Base-by-base conservation (phyloP, 2,329 filamentous ascomycete genomes). In the Rasamsonia emersonii region DNA sequence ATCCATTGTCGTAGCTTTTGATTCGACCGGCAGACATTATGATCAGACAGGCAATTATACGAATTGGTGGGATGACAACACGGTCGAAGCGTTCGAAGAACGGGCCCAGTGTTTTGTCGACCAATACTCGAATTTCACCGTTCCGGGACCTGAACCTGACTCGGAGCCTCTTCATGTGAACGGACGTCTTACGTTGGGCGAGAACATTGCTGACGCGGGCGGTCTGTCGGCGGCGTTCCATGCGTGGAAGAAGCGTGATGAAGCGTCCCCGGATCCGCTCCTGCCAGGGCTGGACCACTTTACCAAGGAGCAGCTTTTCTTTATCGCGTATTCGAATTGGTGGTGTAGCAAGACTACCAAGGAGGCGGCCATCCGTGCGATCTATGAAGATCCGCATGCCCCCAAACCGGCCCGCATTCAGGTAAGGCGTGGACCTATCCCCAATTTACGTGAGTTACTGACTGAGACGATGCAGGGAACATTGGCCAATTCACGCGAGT, bases 131-230 rank as follows among this genome's bases (percentile, higher is more conserved):
- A 68, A 77, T 19, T 80, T 71, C 48, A 73, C 70, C 0, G 65
- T 81, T 9, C 61, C 64, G 0, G 73, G 70, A 0, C 64, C 72
- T 6, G 36, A 40, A 5, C 26, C 35, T 8, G 66, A 77, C 21
- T 71, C 64, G 1, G 68, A 73, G 39, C 61, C 67, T 3, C 59
- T 79, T 0, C 70, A 77, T 38, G 70, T 82, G 34, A 76, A 80
- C 37, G 79, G 79, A 7, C 61, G 61, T 15, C 60, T 75, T 9
- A 83, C 79, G 0, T 58, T 82, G 2, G 75, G 73, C 13, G 80
- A 84, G 58, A 83, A 83, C 47, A 78, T 84, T 46, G 78, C 79
- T 2, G 80, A 84, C 51, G 75, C 79, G 1, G 79, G 78, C 10
- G 80, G 79, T 9, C 50, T 84, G 0, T 65, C 69, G 5, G 73